Conservation (phyloP, 1,139 yeast species). For the Debaryomyces sp. region DNA sequence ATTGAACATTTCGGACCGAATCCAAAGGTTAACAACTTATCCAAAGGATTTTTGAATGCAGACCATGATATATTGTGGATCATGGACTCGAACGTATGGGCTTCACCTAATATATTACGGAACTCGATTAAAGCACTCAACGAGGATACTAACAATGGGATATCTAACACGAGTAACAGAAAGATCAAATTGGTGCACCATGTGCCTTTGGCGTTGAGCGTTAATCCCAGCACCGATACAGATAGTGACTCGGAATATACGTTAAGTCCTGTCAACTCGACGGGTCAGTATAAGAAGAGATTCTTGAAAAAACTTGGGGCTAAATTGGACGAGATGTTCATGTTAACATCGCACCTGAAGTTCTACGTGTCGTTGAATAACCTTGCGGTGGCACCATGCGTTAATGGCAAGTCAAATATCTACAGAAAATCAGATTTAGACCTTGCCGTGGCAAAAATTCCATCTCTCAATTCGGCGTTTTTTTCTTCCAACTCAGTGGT, state of each 20-base stretch:
- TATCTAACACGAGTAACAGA: conserved; percentile 26
- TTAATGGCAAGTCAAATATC: conserved; percentile 85
- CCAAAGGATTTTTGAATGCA: conserved; percentile 73
- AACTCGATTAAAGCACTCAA: conserved; percentile 64
- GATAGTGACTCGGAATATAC: conserved; percentile 23
- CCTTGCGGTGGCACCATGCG: conserved; percentile 84
- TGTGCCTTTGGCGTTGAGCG: conserved; percentile 65
- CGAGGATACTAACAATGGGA: conserved; percentile 51
- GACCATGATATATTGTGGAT: conserved; percentile 81
- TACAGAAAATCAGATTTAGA: conserved; percentile 74
- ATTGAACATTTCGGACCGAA: conserved; percentile 74
- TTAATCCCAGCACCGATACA: conserved; percentile 12
- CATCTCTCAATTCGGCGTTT: conserved; percentile 27
- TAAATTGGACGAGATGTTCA: conserved; percentile 82
- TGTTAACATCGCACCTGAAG: conserved; percentile 81
- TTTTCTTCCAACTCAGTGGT: conserved; percentile 35
- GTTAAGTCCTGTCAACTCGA: conserved; percentile 19
- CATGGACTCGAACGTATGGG: conserved; percentile 89
- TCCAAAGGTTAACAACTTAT: conserved; percentile 84
- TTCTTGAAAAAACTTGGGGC: conserved; percentile 54
- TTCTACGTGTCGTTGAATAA: conserved; percentile 80
- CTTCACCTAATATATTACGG: conserved; percentile 62
- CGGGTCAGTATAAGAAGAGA: conserved; percentile 11
- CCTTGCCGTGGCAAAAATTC: conserved; percentile 52
- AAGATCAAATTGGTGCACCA: conserved; percentile 79